phyloP scores from a whole-genome alignment of 345 rosid genomes.

The Salix suchowensis region DNA sequence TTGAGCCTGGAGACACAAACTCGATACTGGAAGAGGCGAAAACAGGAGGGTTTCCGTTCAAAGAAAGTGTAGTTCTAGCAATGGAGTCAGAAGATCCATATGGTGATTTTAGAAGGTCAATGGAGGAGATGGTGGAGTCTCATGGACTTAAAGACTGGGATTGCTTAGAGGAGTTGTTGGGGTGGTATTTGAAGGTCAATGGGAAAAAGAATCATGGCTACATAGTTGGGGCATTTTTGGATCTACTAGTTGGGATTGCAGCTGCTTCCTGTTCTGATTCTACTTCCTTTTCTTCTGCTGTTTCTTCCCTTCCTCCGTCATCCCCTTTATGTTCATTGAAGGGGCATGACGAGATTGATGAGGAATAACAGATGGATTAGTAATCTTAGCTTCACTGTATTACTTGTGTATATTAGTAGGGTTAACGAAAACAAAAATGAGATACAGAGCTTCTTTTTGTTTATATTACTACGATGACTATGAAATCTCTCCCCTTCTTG shows the following conservation, averaged over 20 bases:
- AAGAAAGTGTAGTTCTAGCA: conserved; percentile 54
- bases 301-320: conserved; percentile 53
- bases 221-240: conserved; percentile 74
- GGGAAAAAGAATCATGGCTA: conserved; percentile 64
- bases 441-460: background rate
- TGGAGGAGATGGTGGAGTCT: conserved; percentile 87
- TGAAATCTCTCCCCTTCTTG: background rate
- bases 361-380: conserved; percentile 1
- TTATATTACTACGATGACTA: background rate
- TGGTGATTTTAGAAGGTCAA: conserved; percentile 67
- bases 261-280: conserved; percentile 23
- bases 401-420: conserved; percentile 20
- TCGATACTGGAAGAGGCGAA: conserved; percentile 56
- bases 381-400: background rate
- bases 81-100: conserved; percentile 83
- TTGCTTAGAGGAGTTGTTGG: conserved; percentile 63
- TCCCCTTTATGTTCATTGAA: conserved; percentile 21
- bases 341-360: conserved; percentile 15
- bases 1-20: conserved; percentile 59
- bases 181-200: conserved; percentile 74
- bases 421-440: background rate
- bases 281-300: conserved; percentile 45
- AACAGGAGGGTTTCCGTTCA: conserved; percentile 30
- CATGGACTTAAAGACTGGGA: conserved; percentile 70
- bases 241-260: conserved; percentile 48